Percentiles rank a stretch among this genome's conserved stretches.
Conservation (phyloP, 2,329 filamentous ascomycete genomes). For the Raffaelea ambrosiae region DNA sequence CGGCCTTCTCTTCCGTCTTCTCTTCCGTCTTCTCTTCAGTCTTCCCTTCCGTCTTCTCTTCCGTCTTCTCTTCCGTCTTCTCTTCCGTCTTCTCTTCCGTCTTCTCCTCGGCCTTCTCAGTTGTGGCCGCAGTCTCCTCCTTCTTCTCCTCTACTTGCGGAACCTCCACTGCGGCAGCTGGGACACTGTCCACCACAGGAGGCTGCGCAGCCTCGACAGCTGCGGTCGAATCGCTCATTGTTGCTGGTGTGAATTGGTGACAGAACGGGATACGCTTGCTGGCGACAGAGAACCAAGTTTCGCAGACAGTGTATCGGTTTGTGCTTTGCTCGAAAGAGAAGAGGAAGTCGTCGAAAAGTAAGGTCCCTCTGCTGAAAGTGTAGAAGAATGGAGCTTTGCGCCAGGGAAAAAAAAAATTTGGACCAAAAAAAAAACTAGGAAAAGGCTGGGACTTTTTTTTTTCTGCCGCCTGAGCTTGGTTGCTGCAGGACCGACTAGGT, state of each 20-base stretch:
- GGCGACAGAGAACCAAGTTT: too few relatives aligned
- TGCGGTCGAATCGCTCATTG: constrained; percentile 15
- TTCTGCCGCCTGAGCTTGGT: not conserved
- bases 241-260: too few relatives aligned
- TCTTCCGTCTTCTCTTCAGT: constrained; percentile 17
- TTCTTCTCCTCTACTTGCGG: not conserved
- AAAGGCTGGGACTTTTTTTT: not conserved
- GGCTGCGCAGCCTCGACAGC: constrained; percentile 16
- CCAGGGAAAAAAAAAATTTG: not conserved
- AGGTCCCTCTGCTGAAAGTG: not conserved
- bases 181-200: constrained; percentile 5
- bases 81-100: constrained; percentile 8
- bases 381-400: not conserved
- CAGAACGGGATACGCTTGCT: too few relatives aligned
- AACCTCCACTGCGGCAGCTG: constrained; percentile 3
- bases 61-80: constrained; percentile 16
- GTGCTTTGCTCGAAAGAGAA: too few relatives aligned
- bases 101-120: constrained; percentile 1
- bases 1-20: constrained; percentile 14
- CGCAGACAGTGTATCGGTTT: too few relatives aligned
- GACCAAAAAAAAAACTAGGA: not conserved
- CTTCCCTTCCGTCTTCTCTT: constrained; percentile 15
- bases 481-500: not conserved
- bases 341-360: constrained; percentile 3
- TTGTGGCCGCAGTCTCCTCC: constrained; percentile 2